Conservation (phyloP, 371 early-diverging fungal genomes). For the Smittium culicis region DNA sequence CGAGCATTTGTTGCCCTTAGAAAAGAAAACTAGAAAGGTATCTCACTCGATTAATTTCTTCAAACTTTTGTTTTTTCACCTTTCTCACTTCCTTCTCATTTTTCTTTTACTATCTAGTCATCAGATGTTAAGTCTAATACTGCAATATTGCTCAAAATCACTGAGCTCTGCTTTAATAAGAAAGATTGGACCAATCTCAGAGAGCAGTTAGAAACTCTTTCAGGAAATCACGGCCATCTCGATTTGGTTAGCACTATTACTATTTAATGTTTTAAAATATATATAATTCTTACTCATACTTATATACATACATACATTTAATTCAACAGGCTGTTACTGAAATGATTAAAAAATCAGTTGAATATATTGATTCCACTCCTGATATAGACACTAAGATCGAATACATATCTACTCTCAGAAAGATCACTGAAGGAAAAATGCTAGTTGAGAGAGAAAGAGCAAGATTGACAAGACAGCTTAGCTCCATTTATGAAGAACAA, state of each 20-base stretch:
- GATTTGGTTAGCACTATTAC: conserved; percentile 31
- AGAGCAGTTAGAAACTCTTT: conserved; percentile 73
- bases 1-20: conserved; percentile 59
- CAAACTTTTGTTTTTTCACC: not conserved
- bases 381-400: conserved; percentile 69
- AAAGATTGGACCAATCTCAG: conserved; percentile 77
- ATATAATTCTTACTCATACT: not conserved
- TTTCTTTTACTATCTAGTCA: not conserved
- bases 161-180: conserved; percentile 55
- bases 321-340: conserved; percentile 77
- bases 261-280: not conserved
- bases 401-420: conserved; percentile 83
- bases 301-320: too few species aligned
- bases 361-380: conserved; percentile 66
- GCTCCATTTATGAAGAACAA: conserved; percentile 79
- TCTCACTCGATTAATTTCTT: conserved; percentile 34
- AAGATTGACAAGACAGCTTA: conserved; percentile 72
- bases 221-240: conserved; percentile 91
- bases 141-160: conserved; percentile 64
- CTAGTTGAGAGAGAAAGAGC: conserved; percentile 96
- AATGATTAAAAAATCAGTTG: conserved; percentile 91
- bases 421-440: conserved; percentile 97
- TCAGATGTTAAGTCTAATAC: conserved; percentile 52
- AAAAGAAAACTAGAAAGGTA: conserved; percentile 83
- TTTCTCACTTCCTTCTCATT: too few species aligned